Evolutionary conservation across 257 asterid genomes (phyloP), one percentile per base, ranked within the genome.

Genomic region (Solanum rostratum): DNA sequence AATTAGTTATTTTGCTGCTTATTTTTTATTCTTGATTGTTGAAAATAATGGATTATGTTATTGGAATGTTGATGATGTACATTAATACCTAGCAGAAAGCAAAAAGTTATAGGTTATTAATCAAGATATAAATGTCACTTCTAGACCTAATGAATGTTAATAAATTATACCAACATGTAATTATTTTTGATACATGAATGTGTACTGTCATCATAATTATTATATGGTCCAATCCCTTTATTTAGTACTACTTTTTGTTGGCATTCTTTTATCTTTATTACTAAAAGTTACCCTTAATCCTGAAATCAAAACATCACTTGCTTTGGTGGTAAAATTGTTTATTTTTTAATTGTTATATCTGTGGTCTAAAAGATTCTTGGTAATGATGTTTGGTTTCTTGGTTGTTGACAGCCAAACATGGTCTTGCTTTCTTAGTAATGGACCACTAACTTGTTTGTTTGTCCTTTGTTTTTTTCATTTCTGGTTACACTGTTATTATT

Each of bases 361-460:
- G 82, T 78, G 82, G 82, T 78, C 46, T 50, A 78, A 78, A 78
- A 52, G 46, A 18, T 29, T 50, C 63, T 76, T 29, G 82, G 82
- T 78, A 27, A 78, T 29, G 65, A 78, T 78, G 46, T 78, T 78
- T 78, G 82, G 46, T 50, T 78, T 9, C 3, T 52, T 45, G 29
- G 82, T 29, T 78, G 65, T 78, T 78, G 82, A 78, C 82, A 78
- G 29, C 82, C 65, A 78, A 78, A 78, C 46, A 78, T 15, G 82
- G 63, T 29, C 18, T 78, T 49, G 63, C 39, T 76, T 76, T 76
- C 62, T 76, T 76, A 63, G 82, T 29, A 50, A 78, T 50, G 82
- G 82, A 78, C 82, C 82, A 78, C 82, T 27, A 29, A 27, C 41
- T 78, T 78, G 82, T 78, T 78, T 78, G 52, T 29, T 78, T 50